Evolutionary conservation across 805 yeast species (phyloP).

Genomic region (Priceomyces carsonii): DNA sequence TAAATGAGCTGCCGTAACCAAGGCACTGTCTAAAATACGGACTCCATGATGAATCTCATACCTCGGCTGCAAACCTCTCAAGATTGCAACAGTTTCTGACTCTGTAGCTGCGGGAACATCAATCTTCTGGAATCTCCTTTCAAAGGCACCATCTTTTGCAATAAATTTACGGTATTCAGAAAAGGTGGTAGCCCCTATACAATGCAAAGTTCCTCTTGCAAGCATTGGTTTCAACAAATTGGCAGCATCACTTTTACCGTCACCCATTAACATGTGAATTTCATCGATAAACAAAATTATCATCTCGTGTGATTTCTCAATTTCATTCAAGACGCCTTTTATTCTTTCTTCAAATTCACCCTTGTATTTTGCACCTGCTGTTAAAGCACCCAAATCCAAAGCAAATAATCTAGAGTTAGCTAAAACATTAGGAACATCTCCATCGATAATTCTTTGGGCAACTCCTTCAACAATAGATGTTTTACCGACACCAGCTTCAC

Average conservation of each 20-base stretch:
- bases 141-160: slow-evolving; percentile 98
- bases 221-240: slow-evolving; percentile 95
- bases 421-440: slow-evolving; percentile 89
- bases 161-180: slow-evolving; percentile 90
- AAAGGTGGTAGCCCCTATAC: slow-evolving; percentile 97
- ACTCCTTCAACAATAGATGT: slow-evolving; percentile 98
- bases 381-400: slow-evolving; percentile 91
- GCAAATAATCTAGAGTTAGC: slow-evolving; percentile 81
- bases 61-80: slow-evolving; percentile 91
- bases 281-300: slow-evolving; percentile 94
- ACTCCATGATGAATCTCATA: slow-evolving; percentile 97
- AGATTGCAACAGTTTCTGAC: slow-evolving; percentile 90
- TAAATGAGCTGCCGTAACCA: slow-evolving; percentile 89
- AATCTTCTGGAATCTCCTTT: slow-evolving; percentile 96
- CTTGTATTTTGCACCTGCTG: slow-evolving; percentile 98
- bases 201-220: slow-evolving; percentile 94
- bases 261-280: slow-evolving; percentile 99
- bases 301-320: slow-evolving; percentile 82
- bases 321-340: slow-evolving; percentile 93
- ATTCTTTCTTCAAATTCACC: slow-evolving; percentile 98
- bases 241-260: slow-evolving; percentile 97
- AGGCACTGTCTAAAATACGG: slow-evolving; percentile 88
- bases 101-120: slow-evolving; percentile 94
- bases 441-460: slow-evolving; percentile 94
- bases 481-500: slow-evolving; percentile 99